Evolutionary conservation across 2,329 filamentous ascomycete species (phyloP).

Genomic region (Phialocephala subalpina): DNA sequence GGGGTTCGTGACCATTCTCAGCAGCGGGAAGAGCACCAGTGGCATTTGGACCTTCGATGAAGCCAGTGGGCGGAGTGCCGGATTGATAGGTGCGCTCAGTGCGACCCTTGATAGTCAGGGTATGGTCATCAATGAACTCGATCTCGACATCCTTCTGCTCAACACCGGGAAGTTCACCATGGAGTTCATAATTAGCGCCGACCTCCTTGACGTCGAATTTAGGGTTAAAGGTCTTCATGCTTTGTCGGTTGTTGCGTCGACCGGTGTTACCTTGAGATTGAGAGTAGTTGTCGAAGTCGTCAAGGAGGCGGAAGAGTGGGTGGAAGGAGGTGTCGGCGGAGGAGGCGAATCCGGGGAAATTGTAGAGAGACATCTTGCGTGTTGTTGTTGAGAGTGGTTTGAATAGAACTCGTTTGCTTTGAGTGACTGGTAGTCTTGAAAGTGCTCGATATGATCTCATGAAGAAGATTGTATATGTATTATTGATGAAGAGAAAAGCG

Average conservation of each 20-base stretch:
- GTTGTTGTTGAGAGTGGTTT: constrained; percentile 37
- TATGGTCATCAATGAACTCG: constrained; percentile 81
- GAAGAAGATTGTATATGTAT: constrained; percentile 29
- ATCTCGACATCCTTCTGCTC: constrained; percentile 77
- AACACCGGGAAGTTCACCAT: constrained; percentile 81
- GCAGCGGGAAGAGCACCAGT: constrained; percentile 53
- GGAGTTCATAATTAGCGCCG: constrained; percentile 73
- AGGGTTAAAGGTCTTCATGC: constrained; percentile 67
- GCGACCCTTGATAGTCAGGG: constrained; percentile 73
- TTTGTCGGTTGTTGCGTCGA: constrained; percentile 31
- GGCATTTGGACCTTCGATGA: constrained; percentile 52
- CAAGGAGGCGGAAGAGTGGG: constrained; percentile 69
- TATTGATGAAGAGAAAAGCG: constrained; percentile 14
- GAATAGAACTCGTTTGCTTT: constrained; percentile 29
- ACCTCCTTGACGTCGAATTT: constrained; percentile 82
- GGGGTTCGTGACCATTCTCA: constrained; percentile 33
- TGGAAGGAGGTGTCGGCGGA: constrained; percentile 57
- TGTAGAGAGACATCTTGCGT: constrained; percentile 62
- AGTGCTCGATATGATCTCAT: constrained; percentile 37
- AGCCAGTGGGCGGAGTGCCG: constrained; percentile 52
- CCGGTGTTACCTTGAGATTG: constrained; percentile 23
- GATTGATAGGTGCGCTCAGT: constrained; percentile 69
- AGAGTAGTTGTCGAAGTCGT: constrained; percentile 67
- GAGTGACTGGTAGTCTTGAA: constrained; percentile 27
- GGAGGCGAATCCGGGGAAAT: constrained; percentile 57